Evolutionary conservation across 352 stramenopile species (phyloP), one percentile per base, ranked within the genome.

Genomic region (Phytophthora parvispora): DNA sequence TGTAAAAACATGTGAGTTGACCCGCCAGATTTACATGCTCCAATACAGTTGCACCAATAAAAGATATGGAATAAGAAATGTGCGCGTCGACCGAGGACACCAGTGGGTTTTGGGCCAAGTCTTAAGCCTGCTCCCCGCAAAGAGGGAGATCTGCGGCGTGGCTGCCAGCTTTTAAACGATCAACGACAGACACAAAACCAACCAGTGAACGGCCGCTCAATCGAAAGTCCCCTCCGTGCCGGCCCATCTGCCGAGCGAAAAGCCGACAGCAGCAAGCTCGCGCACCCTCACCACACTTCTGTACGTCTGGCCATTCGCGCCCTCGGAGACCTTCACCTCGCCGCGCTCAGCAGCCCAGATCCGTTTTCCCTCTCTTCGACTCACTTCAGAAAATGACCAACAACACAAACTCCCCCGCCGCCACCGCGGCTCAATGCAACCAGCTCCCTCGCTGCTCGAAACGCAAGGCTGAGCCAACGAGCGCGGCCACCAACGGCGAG

Each of bases 381-480:
- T 67, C 69, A 84, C 58, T 76, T 69, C 45, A 42, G 53, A 80
- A 74, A 66, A 83, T 79, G 68, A 74, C 31, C 55, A 53, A 13
- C 67, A 76, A 70, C 60, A 67, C 42, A 48, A 71, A n/a, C n/a
- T n/a, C 18, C 34, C 40, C 12, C 25, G 60, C 56, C 27, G 9
- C 40, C 10, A 34, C 58, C 47, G 34, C 56, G 36, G 38, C 49
- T 42, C 38, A 47, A 20, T 22, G 47, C 27, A 55, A 38, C 20
- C 43, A 64, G 24, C 32, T 58, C 15, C 47, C 31, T 12, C 36
- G 29, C 31, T 40, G 48, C 34, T 53, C 22, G 28, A 76, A 76
- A 63, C 68, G 68, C 34, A 42, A 65, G 24, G 51, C 48, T 57
- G 61, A 78, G 18, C n/a, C 40, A 9, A 25, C 57, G 6, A 38